Evolutionary conservation across 768 basidiomycete genomes (phyloP).

Genomic region (Boletus barrowsii): DNA sequence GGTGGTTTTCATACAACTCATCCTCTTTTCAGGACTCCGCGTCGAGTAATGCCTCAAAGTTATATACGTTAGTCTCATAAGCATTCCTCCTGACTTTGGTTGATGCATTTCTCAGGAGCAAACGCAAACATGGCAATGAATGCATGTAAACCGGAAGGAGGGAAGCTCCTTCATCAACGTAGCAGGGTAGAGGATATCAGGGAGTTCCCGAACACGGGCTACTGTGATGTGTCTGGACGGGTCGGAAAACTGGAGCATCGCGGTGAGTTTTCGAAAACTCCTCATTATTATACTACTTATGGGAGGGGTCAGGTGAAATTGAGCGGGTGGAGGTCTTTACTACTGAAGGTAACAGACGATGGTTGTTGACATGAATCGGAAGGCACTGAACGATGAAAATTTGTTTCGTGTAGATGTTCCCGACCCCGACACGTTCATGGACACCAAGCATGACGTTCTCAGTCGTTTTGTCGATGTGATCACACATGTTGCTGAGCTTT

Average conservation of each 20-base stretch:
- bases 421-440: slow-evolving; percentile 41
- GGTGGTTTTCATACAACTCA: not conserved
- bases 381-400: not conserved
- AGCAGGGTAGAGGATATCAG: not conserved
- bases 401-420: not conserved
- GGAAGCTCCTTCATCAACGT: not conserved
- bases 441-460: slow-evolving; percentile 46
- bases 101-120: not conserved
- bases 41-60: not conserved
- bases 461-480: slow-evolving; percentile 71
- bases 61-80: not conserved
- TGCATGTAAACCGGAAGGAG: not conserved
- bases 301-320: not conserved
- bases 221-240: not conserved
- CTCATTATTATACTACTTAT: not conserved
- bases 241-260: not conserved
- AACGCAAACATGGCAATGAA: not conserved
- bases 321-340: not conserved
- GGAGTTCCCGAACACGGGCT: not conserved
- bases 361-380: not conserved
- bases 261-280: not conserved
- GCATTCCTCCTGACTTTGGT: not conserved
- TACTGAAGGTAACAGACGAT: not conserved
- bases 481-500: slow-evolving; percentile 62
- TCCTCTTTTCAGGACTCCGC: not conserved